Conservation (phyloP, 164 flowering plant genomes). For the Aristolochia fimbriata region DNA sequence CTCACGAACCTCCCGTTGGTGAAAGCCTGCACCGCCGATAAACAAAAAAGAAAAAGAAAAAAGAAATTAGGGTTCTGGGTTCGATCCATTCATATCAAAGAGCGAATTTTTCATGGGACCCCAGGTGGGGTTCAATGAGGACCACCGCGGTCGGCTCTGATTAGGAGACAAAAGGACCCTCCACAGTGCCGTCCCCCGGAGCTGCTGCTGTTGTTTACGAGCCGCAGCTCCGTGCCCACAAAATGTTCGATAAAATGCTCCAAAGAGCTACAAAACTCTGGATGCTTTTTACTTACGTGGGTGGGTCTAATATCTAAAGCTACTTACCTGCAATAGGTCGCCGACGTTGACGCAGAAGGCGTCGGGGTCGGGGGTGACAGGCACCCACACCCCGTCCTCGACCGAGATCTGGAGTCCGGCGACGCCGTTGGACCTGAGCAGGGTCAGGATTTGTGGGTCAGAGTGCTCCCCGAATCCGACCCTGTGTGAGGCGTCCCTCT, state of each 20-base stretch:
- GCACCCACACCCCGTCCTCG: slow-evolving; percentile 45
- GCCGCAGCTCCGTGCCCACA: too few relatives aligned
- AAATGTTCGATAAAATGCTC: too few relatives aligned
- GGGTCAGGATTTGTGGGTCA: slow-evolving; percentile 62
- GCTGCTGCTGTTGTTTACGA: too few relatives aligned
- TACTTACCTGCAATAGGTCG: slow-evolving; percentile 47
- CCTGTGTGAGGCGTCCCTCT: slow-evolving; percentile 1
- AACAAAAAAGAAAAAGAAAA: too few relatives aligned
- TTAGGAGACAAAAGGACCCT: background rate
- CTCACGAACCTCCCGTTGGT: slow-evolving; percentile 76
- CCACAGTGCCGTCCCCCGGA: too few relatives aligned
- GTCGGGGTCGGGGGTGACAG: slow-evolving; percentile 47
- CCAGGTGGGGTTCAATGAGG: too few relatives aligned
- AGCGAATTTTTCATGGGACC: too few relatives aligned
- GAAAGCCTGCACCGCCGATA: slow-evolving; percentile 46
- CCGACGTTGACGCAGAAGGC: slow-evolving; percentile 59
- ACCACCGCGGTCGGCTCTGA: background rate
- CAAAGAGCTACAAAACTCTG: too few relatives aligned
- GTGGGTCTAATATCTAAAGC: background rate
- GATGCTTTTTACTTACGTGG: too few relatives aligned
- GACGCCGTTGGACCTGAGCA: slow-evolving; percentile 56
- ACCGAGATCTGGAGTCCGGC: slow-evolving; percentile 46
- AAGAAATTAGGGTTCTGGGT: too few relatives aligned
- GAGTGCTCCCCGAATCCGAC: slow-evolving; percentile 64
- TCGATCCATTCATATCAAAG: too few relatives aligned